Percentiles rank a stretch among this genome's conserved stretches.
phyloP scores from a whole-genome alignment of 2,329 filamentous ascomycete genomes.

The Akanthomyces lecanii region DNA sequence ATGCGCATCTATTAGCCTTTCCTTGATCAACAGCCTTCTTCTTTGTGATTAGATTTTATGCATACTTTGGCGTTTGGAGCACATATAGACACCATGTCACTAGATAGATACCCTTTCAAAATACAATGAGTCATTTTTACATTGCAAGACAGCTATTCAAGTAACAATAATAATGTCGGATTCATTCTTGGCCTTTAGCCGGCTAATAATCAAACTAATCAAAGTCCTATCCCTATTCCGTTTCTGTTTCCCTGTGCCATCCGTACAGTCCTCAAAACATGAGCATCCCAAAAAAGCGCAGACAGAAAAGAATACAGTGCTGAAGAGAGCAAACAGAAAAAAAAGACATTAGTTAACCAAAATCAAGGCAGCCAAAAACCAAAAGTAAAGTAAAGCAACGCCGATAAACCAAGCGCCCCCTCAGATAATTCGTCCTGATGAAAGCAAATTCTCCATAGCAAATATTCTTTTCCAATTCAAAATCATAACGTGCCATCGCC shows the following conservation, averaged over 20 bases:
- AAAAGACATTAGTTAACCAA: conserved; percentile 21
- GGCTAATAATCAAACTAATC: conserved; percentile 11
- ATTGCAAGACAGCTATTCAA: neutral
- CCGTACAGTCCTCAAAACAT: conserved; percentile 13
- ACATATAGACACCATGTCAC: conserved; percentile 3
- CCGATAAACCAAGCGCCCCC: conserved; percentile 19
- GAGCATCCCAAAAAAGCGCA: neutral
- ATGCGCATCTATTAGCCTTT: conserved; percentile 65
- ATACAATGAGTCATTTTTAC: neutral
- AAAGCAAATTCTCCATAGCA: conserved; percentile 3
- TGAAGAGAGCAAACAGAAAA: conserved; percentile 12
- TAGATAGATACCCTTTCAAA: conserved; percentile 13
- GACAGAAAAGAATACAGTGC: conserved; percentile 15
- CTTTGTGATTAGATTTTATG: conserved; percentile 1
- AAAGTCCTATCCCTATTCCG: conserved; percentile 3
- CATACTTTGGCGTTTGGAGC: conserved; percentile 10
- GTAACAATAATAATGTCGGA: neutral
- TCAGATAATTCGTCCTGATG: conserved; percentile 24
- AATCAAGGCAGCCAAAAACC: conserved; percentile 17
- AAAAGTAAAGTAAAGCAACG: conserved; percentile 18
- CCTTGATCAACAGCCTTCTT: neutral
- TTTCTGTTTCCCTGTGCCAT: conserved; percentile 2
- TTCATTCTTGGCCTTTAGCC: conserved; percentile 11
- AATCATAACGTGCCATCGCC: conserved; percentile 20
- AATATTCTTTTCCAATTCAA: conserved; percentile 23